Percentiles rank a stretch among this genome's conserved stretches.
These are phyloP conservation scores for Xanthoconium purpureum DNA, from an alignment of 768 basidiomycete species.

Conservation along the genomic window DNA sequence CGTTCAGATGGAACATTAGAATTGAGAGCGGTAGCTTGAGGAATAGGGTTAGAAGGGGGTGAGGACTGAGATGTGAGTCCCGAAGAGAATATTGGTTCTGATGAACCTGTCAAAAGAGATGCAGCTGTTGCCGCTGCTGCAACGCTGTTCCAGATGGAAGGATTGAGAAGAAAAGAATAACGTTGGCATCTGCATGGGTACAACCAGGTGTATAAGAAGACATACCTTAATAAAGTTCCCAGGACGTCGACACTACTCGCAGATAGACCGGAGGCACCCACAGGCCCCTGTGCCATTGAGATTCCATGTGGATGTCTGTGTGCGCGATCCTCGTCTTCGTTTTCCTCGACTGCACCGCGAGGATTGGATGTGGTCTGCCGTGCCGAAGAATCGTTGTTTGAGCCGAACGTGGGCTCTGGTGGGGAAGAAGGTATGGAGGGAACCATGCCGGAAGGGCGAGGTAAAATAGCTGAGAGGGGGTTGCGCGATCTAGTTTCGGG, in stretches of 20 bases:
- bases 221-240: constrained; percentile 77
- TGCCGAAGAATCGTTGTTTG: constrained; percentile 1
- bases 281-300: constrained; percentile 26
- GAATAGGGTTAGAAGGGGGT: constrained; percentile 12
- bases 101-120: constrained; percentile 72
- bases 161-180: not conserved
- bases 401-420: constrained; percentile 4
- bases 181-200: not conserved
- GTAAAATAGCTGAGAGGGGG: constrained; percentile 38
- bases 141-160: constrained; percentile 47
- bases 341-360: constrained; percentile 6
- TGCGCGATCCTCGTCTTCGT: constrained; percentile 16
- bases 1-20: constrained; percentile 27
- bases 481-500: constrained; percentile 33
- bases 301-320: constrained; percentile 21
- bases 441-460: constrained; percentile 36
- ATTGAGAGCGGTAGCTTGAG: constrained; percentile 11
- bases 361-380: not conserved
- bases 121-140: constrained; percentile 92
- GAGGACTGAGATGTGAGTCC: constrained; percentile 40
- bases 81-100: constrained; percentile 60
- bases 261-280: constrained; percentile 43
- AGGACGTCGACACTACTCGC: constrained; percentile 79
- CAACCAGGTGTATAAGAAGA: not conserved
- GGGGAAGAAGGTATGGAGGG: constrained; percentile 14